These are phyloP conservation scores for Cyberlindnera mississippiensis DNA, from an alignment of 805 yeast genomes.

Conservation along the genomic window DNA sequence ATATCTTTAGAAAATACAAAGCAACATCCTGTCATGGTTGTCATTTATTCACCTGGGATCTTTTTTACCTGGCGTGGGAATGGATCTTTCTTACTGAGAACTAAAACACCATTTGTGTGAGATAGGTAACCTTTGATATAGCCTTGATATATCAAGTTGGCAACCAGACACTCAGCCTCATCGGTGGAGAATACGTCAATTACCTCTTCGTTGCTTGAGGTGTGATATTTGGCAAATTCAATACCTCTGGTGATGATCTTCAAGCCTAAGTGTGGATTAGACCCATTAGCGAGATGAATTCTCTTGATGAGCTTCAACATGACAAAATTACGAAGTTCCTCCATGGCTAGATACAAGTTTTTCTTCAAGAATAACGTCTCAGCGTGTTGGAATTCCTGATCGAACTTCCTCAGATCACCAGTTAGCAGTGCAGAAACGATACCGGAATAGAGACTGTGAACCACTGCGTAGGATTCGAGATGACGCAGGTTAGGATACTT, in stretches of 20 bases:
- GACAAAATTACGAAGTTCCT: conserved; percentile 47
- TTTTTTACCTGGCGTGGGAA: conserved; percentile 47
- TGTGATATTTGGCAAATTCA: conserved; percentile 30
- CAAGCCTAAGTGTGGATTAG: conserved; percentile 33
- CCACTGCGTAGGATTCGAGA: conserved; percentile 39
- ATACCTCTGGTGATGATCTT: conserved; percentile 42
- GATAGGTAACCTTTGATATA: conserved; percentile 77
- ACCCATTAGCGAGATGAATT: conserved; percentile 24
- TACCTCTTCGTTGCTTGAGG: conserved; percentile 11
- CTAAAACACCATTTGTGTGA: conserved; percentile 68
- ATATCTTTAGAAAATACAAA: too few relatives aligned
- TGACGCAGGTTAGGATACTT: conserved; percentile 41
- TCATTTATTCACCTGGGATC: conserved; percentile 1
- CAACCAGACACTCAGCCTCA: conserved; percentile 65
- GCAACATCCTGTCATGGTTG: too few relatives aligned
- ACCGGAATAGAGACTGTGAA: conserved; percentile 40
- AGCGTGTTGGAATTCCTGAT: conserved; percentile 38
- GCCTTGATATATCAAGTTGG: conserved; percentile 58
- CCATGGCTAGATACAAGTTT: conserved; percentile 57
- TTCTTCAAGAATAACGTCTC: conserved; percentile 51
- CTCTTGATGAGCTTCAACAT: conserved; percentile 47
- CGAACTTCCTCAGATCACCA: conserved; percentile 58
- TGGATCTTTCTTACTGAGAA: conserved; percentile 68
- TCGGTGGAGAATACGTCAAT: conserved; percentile 32
- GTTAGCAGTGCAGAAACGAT: conserved; percentile 28